These are phyloP conservation scores for Schizochytrium sp. DNA, from an alignment of 108 stramenopile species.

Conservation along the genomic window DNA sequence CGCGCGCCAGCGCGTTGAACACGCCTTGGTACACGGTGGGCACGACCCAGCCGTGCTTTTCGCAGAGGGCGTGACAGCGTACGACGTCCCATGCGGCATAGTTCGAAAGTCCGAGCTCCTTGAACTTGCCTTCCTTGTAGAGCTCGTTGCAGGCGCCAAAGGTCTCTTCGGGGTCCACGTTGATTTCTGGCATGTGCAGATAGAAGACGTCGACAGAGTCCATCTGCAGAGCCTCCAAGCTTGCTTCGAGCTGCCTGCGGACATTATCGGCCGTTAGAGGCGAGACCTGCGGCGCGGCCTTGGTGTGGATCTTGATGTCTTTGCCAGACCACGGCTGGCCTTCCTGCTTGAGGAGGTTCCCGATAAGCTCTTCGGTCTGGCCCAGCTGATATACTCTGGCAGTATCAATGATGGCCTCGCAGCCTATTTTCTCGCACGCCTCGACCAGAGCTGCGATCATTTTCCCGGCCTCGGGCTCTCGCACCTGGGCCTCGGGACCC, in stretches of 20 bases:
- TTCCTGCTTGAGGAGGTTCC: not conserved
- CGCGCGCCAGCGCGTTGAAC: slow-evolving; percentile 79
- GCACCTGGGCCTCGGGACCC: not conserved
- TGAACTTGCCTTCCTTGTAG: slow-evolving; percentile 23
- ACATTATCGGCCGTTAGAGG: not conserved
- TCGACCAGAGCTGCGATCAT: not conserved
- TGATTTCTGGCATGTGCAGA: slow-evolving; percentile 29
- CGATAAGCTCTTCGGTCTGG: not conserved
- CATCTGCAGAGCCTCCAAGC: not conserved
- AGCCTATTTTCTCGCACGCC: not conserved
- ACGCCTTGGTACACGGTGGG: slow-evolving; percentile 84
- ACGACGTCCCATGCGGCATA: slow-evolving; percentile 35
- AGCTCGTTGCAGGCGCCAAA: slow-evolving; percentile 32
- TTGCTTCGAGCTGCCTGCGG: slow-evolving; percentile 2
- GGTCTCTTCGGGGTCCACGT: slow-evolving; percentile 28
- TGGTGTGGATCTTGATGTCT: not conserved
- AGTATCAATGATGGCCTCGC: not conserved
- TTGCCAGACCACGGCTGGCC: not conserved
- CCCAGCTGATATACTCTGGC: not conserved
- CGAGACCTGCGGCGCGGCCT: not conserved
- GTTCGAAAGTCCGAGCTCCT: slow-evolving; percentile 35
- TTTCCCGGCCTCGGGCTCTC: not conserved
- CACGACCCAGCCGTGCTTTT: slow-evolving; percentile 55
- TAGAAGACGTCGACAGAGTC: slow-evolving; percentile 24
- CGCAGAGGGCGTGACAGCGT: slow-evolving; percentile 36